Percentiles rank a stretch among this genome's conserved stretches.
Conservation (phyloP, 805 yeast species). For the Teunomyces tritomae region DNA sequence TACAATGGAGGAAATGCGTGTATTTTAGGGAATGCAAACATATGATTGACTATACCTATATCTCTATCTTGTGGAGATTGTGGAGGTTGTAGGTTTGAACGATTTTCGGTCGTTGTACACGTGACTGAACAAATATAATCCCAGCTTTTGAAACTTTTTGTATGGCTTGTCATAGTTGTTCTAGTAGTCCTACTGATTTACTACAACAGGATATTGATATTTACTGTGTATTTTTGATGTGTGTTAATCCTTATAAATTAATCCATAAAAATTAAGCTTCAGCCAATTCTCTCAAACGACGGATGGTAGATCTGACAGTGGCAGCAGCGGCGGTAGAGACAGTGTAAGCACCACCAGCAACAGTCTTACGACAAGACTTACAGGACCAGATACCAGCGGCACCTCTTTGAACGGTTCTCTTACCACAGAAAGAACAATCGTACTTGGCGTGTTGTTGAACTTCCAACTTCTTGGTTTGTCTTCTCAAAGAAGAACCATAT, state of each 20-base stretch:
- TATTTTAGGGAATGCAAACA: slow-evolving; percentile 40
- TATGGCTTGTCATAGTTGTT: neutral
- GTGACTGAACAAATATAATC: neutral
- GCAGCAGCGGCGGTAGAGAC: slow-evolving; percentile 99
- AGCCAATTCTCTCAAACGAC: slow-evolving; percentile 99
- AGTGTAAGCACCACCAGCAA: slow-evolving; percentile 99
- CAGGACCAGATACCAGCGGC: slow-evolving; percentile 99
- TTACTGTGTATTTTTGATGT: slow-evolving; percentile 8
- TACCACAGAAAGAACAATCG: slow-evolving; percentile 99
- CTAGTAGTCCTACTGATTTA: neutral
- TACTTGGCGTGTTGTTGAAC: slow-evolving; percentile 98
- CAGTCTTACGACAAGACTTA: slow-evolving; percentile 90
- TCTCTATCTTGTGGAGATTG: neutral
- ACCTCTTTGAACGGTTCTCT: slow-evolving; percentile 95
- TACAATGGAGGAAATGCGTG: slow-evolving; percentile 82
- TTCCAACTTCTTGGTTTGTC: slow-evolving; percentile 99
- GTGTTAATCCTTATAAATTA: slow-evolving; percentile 12
- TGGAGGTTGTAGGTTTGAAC: neutral
- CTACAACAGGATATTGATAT: neutral
- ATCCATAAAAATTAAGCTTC: slow-evolving; percentile 73
- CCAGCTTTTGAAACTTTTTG: neutral
- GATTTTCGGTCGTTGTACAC: neutral
- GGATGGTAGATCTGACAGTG: slow-evolving; percentile 99
- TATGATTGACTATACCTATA: neutral
- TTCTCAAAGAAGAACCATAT: slow-evolving; percentile 99